Conservation (phyloP, 148 eudicot species). For the Talinum fruticosum region DNA sequence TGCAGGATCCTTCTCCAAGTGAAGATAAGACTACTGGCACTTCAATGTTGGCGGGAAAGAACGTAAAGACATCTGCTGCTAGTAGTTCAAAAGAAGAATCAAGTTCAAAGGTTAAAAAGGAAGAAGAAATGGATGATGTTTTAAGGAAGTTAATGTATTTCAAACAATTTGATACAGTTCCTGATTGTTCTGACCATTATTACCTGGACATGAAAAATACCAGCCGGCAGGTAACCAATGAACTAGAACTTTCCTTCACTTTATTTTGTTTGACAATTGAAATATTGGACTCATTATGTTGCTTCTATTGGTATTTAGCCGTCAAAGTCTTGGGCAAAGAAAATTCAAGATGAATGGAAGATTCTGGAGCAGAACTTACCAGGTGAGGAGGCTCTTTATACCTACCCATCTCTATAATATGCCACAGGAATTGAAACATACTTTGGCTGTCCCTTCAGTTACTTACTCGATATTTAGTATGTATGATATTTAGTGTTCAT, state of each 20-base stretch:
- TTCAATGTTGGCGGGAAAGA: slow-evolving; percentile 19
- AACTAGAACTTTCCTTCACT: background rate
- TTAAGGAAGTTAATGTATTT: slow-evolving; percentile 51
- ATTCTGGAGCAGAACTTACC: slow-evolving; percentile 71
- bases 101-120: slow-evolving; percentile 35
- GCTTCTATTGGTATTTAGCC: slow-evolving; percentile 38
- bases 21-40: slow-evolving; percentile 24
- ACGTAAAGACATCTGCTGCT: slow-evolving; percentile 22
- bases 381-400: slow-evolving; percentile 38
- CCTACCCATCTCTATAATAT: background rate
- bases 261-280: background rate
- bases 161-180: slow-evolving; percentile 65
- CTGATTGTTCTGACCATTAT: slow-evolving; percentile 69
- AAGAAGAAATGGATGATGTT: slow-evolving; percentile 50
- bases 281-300: background rate
- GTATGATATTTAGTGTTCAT: too few species aligned
- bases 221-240: slow-evolving; percentile 42
- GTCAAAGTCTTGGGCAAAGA: slow-evolving; percentile 64
- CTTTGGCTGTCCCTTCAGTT: too few species aligned
- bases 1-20: slow-evolving; percentile 38
- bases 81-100: slow-evolving; percentile 48
- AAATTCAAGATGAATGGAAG: slow-evolving; percentile 84
- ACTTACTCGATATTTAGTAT: too few species aligned
- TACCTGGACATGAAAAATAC: slow-evolving; percentile 26
- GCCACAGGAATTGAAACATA: too few species aligned